A percentile compares a stretch with the other conserved stretches of the same genome.
These are phyloP conservation scores for Allium cepa DNA, from an alignment of 106 monocot genomes.

Conservation along the genomic window DNA sequence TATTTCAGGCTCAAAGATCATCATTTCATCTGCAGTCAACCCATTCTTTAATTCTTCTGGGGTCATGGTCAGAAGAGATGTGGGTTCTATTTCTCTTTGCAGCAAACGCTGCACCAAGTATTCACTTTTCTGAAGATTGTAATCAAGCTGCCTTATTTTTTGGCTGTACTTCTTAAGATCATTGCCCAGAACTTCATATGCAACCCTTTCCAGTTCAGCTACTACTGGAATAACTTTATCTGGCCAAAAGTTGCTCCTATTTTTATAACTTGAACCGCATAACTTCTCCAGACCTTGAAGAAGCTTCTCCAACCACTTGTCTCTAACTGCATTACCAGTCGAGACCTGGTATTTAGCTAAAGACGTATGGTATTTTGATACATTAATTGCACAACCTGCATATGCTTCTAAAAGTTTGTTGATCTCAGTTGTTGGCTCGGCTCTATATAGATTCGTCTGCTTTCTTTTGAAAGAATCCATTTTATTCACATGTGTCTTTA, in stretches of 20 bases:
- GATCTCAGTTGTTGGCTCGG: constrained; percentile 22
- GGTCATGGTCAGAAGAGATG: too few species aligned
- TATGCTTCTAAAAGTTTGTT: constrained; percentile 37
- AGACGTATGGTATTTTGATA: constrained; percentile 35
- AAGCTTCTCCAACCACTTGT: constrained; percentile 83
- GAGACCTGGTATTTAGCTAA: constrained; percentile 44
- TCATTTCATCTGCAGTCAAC: too few species aligned
- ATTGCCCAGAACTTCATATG: constrained; percentile 47
- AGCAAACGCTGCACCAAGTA: too few species aligned
- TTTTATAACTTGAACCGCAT: constrained; percentile 18
- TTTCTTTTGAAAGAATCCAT: not conserved
- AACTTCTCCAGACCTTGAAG: constrained; percentile 38
- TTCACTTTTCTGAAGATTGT: constrained; percentile 59
- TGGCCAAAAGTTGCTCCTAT: constrained; percentile 17
- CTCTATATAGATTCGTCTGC: constrained; percentile 37
- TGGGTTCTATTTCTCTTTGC: too few species aligned
- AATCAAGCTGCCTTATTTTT: constrained; percentile 78
- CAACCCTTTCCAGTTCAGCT: constrained; percentile 46
- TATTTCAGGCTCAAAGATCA: too few species aligned
- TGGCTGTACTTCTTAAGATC: constrained; percentile 81
- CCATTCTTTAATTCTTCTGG: too few species aligned
- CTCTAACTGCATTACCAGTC: constrained; percentile 50
- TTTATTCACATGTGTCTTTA: constrained; percentile 21
- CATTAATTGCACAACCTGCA: constrained; percentile 28
- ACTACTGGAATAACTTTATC: constrained; percentile 47